Percentiles rank a stretch among this genome's conserved stretches.
These are phyloP conservation scores for Cucumis melo DNA, from an alignment of 306 rosid species.

Conservation along the genomic window DNA sequence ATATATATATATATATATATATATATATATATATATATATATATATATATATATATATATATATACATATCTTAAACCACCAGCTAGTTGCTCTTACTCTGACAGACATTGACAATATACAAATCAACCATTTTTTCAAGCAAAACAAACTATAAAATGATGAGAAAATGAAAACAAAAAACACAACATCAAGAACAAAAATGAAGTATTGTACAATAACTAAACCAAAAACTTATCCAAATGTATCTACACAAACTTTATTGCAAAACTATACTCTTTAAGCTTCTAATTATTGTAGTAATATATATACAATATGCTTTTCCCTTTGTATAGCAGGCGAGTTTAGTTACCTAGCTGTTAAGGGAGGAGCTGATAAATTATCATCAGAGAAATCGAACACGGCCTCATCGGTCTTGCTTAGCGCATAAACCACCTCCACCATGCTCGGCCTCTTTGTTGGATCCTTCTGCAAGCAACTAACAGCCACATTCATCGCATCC, in stretches of 20 bases:
- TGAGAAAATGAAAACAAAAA: too few species aligned
- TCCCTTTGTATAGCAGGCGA: background rate
- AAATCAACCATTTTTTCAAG: too few species aligned
- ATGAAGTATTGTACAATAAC: background rate
- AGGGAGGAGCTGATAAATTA: conserved; percentile 23
- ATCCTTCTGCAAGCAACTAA: conserved; percentile 61
- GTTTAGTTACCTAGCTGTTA: conserved; percentile 38
- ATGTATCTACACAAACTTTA: background rate
- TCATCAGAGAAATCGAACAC: conserved; percentile 63
- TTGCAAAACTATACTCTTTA: background rate
- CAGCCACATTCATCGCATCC: conserved; percentile 39
- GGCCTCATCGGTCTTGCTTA: conserved; percentile 54
- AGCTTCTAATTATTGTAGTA: background rate
- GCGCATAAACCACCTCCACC: conserved; percentile 68
- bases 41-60: too few species aligned
- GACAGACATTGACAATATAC: too few species aligned
- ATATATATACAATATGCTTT: background rate
- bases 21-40: too few species aligned
- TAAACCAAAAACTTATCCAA: background rate
- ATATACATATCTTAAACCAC: too few species aligned
- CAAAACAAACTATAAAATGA: background rate
- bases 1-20: too few species aligned
- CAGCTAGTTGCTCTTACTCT: too few species aligned
- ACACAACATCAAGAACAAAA: background rate
- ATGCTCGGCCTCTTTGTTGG: conserved; percentile 70